Evolutionary conservation across 805 yeast species (phyloP), one percentile per base, ranked within the genome.

Genomic region (Metschnikowia aberdeeniae): DNA sequence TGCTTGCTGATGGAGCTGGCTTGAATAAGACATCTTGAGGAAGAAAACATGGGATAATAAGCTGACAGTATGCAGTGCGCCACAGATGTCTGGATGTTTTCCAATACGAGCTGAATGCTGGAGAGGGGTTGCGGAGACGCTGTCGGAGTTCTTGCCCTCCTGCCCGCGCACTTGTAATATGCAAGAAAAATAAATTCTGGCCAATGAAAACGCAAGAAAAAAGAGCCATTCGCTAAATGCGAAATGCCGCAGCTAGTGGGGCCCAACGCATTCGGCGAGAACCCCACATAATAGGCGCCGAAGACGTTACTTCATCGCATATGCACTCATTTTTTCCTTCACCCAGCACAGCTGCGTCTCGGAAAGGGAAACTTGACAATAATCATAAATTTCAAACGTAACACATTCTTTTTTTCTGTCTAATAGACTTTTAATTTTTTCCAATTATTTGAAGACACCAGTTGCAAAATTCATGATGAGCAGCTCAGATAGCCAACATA

Each of bases 1-100:
- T 49, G 54, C 10, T 37, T 41, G 13, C 31, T 34, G 4, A 39
- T 11, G 12, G 22, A 27, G 34, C 37, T 37, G 28, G 36, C 37
- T 10, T 36, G 5, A 26, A 50, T n/a, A 11, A 33, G 34, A 12
- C 51, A 40, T 5, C 35, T 29, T 27, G 33, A 36, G 6, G 50
- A 17, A 5, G 47, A 36, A 20, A 32, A 19, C 52, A 49, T 49
- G 6, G 9, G 28, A 5, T 14, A 11, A 22, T 27, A 30, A 4
- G 3, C n/a, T 28, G 20, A 24, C 27, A 17, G 12, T 29, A 37
- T 26, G 29, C 40, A 27, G 24, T 27, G 33, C 19, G 24, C 34
- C 40, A 30, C 40, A 28, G 32, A 19, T 37, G 27, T 19, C 26
- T 30, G 40, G 27, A n/a, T 20, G 24, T 19, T 22, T 27, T 1